Conservation (phyloP, 805 yeast genomes). For the Ogataea pilisensis region DNA sequence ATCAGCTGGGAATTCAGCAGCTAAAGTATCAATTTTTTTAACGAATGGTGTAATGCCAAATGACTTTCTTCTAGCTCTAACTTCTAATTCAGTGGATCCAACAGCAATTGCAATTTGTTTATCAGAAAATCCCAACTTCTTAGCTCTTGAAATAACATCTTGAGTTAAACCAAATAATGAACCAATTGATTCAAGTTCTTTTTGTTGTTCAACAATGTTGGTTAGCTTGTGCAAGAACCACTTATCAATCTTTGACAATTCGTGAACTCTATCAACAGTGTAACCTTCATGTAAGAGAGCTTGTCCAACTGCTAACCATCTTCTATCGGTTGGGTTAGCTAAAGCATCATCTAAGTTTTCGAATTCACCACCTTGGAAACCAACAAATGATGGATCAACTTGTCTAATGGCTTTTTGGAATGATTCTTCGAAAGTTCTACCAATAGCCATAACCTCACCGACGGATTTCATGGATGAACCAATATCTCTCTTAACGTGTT, state of each 20-base stretch:
- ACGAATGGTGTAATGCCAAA: slow-evolving; percentile 87
- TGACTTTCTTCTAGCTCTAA: slow-evolving; percentile 84
- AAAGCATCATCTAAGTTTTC: slow-evolving; percentile 90
- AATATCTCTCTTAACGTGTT: slow-evolving; percentile 84
- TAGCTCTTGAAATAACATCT: slow-evolving; percentile 45
- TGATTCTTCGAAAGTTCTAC: slow-evolving; percentile 96
- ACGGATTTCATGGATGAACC: slow-evolving; percentile 93
- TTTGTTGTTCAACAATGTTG: slow-evolving; percentile 26
- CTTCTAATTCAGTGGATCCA: slow-evolving; percentile 86
- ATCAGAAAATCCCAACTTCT: slow-evolving; percentile 95
- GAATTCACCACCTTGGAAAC: slow-evolving; percentile 80
- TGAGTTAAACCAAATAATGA: slow-evolving; percentile 1
- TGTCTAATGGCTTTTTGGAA: slow-evolving; percentile 96
- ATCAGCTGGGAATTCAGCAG: slow-evolving; percentile 97
- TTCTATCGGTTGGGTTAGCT: slow-evolving; percentile 96
- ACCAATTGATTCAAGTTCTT: slow-evolving; percentile 1
- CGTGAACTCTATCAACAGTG: slow-evolving; percentile 88
- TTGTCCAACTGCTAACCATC: slow-evolving; percentile 93
- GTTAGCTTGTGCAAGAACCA: slow-evolving; percentile 92
- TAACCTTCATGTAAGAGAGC: slow-evolving; percentile 82
- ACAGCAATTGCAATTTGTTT: slow-evolving; percentile 90
- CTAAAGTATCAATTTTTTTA: slow-evolving; percentile 96
- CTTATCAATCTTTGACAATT: slow-evolving; percentile 85
- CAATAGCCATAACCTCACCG: slow-evolving; percentile 98
- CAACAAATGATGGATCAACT: slow-evolving; percentile 92